Base-by-base conservation (phyloP, 371 early-diverging fungal genomes). In the Sporodiniella umbellata region DNA sequence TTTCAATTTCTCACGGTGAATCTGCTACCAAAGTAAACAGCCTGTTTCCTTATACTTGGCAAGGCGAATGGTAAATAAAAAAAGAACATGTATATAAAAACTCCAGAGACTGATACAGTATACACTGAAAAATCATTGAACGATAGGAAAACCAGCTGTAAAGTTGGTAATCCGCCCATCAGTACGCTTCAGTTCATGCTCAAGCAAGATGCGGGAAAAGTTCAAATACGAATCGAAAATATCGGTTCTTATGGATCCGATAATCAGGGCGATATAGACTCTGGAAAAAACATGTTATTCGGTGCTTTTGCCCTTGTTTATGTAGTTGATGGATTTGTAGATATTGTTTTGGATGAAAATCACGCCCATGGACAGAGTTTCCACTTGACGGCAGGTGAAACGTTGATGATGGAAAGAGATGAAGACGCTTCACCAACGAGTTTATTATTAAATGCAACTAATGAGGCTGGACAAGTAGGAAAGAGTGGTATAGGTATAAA, bases 31-130 rank as follows among this genome's bases (percentile, higher is more conserved):
- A 72, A 1, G 58, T 85, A 44, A 68, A 77, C 23, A 82, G 81
- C 2, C 47, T 83, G 30, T 75, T 79, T 35, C 87, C 87, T 12
- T 87, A 87, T 56, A 68, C 75, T 14, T 87, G 82, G 68, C 58
- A 63, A 40, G 84, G 81, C 12, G 81, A 82, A 54, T 76, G 79
- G 78, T 77, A 73, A 42, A 70, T 66, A 14, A 42, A 59, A 38
- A 39, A 30, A 18, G 8, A 35, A 19, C 40, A n/a, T 6, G 6
- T 24, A 38, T 24, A 52, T 22, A 33, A 11, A 26, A 45, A 42
- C 8, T 19, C n/a, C n/a, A n/a, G n/a, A n/a, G n/a, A n/a, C n/a
- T n/a, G n/a, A n/a, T n/a, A n/a, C n/a, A n/a, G n/a, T n/a, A n/a
- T n/a, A n/a, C n/a, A n/a, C n/a, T n/a, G n/a, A n/a, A n/a, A n/a